Percentiles rank a stretch among this genome's conserved stretches.
phyloP scores from a whole-genome alignment of 352 stramenopile genomes.

The Globisporangium mamillatum region DNA sequence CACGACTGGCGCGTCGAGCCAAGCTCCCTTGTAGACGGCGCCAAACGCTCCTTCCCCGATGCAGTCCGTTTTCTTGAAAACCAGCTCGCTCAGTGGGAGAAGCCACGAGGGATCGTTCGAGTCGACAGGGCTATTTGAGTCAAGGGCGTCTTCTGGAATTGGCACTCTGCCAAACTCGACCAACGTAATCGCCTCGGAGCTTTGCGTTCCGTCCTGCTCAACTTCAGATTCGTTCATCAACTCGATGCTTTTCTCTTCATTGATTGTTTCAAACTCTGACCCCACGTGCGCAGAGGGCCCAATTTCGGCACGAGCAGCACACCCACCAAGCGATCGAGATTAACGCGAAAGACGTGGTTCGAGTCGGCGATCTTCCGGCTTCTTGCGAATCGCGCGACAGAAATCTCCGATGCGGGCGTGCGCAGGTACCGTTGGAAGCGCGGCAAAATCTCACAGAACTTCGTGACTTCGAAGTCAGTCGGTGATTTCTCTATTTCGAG shows the following conservation, averaged over 20 bases:
- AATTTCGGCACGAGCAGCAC: background rate
- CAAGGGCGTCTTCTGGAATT: background rate
- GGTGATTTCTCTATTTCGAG: background rate
- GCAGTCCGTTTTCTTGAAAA: background rate
- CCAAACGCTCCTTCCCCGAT: conserved; percentile 7
- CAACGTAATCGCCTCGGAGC: background rate
- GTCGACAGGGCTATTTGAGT: background rate
- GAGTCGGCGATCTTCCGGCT: conserved; percentile 5
- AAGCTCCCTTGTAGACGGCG: conserved; percentile 1
- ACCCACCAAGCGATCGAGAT: conserved; percentile 2
- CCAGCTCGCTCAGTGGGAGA: conserved; percentile 3
- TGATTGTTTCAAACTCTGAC: background rate
- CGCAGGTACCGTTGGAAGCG: background rate
- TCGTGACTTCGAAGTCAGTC: background rate
- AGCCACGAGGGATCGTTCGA: background rate
- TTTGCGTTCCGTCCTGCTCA: background rate
- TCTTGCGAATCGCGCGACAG: background rate
- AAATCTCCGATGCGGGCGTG: background rate
- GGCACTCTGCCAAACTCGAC: background rate
- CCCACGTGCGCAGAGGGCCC: background rate
- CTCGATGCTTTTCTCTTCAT: background rate
- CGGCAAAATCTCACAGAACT: background rate
- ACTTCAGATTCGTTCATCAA: background rate
- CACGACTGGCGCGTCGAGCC: conserved; percentile 5
- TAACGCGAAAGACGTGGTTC: background rate